Percentiles rank a stretch among this genome's conserved stretches.
phyloP scores from a whole-genome alignment of 2,329 filamentous ascomycete species.

The Ophidiomyces ophidiicola region DNA sequence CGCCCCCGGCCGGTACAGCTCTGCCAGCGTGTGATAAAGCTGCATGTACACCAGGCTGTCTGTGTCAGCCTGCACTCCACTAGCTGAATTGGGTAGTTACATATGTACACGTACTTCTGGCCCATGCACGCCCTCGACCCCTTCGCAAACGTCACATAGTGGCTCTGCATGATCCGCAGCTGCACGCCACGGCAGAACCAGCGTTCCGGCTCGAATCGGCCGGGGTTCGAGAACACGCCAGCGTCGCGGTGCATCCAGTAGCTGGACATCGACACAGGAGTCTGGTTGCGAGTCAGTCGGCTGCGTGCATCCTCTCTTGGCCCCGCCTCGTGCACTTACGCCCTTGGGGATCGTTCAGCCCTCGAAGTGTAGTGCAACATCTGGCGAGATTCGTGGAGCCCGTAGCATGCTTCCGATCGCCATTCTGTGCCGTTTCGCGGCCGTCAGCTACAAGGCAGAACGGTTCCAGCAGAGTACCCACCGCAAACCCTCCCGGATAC shows the following conservation, averaged over 20 bases:
- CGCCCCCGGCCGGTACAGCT: not conserved
- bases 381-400: conserved; percentile 7
- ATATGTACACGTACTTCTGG: not conserved
- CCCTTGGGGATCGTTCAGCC: conserved; percentile 6
- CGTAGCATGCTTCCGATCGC: conserved; percentile 3
- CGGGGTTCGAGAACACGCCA: conserved; percentile 25
- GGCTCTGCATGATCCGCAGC: conserved; percentile 21
- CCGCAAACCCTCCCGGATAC: conserved; percentile 6
- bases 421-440: not conserved
- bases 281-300: not conserved
- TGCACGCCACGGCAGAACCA: conserved; percentile 24
- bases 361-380: not conserved
- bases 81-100: not conserved
- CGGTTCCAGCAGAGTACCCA: not conserved
- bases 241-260: conserved; percentile 4
- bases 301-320: not conserved
- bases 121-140: conserved; percentile 34
- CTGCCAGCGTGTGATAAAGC: conserved; percentile 3
- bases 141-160: conserved; percentile 34
- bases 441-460: too few species aligned
- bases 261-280: conserved; percentile 2
- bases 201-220: conserved; percentile 31
- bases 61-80: not conserved
- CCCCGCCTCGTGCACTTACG: too few species aligned
- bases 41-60: conserved; percentile 5